Percentiles rank a stretch among this genome's conserved stretches.
These are phyloP conservation scores for Limnomonas spitsbergensis DNA, from an alignment of 139 green algal genomes.

Conservation along the genomic window DNA sequence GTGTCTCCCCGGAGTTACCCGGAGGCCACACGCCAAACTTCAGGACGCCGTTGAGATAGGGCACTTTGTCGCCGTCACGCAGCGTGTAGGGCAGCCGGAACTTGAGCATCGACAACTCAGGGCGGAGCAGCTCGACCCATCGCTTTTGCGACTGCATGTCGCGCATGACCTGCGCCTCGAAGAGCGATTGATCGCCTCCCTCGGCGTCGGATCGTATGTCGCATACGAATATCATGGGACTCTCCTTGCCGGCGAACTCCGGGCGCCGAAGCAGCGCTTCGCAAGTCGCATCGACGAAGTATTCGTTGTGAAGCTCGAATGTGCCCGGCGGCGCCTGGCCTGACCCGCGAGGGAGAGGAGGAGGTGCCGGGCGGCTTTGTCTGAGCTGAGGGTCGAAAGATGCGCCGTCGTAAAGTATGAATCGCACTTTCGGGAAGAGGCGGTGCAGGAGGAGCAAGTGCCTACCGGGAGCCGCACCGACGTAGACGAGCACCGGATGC, in stretches of 20 bases:
- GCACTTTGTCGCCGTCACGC: background rate
- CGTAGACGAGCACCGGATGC: background rate
- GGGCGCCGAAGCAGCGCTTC: background rate
- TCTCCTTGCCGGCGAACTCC: background rate
- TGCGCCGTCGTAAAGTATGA: background rate
- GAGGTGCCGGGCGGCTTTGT: too few species aligned
- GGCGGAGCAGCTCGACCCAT: background rate
- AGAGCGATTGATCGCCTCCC: background rate
- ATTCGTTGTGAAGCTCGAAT: background rate
- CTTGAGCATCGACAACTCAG: background rate
- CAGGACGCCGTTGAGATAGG: background rate
- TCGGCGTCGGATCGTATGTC: background rate
- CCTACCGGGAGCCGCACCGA: background rate
- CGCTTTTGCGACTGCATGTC: background rate
- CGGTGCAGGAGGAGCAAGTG: background rate
- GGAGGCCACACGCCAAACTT: background rate
- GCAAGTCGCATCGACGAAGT: background rate
- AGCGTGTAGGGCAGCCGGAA: background rate
- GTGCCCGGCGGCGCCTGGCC: background rate
- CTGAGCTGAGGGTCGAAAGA: background rate
- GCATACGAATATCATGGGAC: background rate
- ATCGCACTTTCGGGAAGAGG: background rate
- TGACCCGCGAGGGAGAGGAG: too few species aligned
- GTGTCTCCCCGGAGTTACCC: background rate
- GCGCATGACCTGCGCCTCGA: background rate